Percentiles rank a stretch among this genome's conserved stretches.
phyloP scores from a whole-genome alignment of 768 basidiomycete species.

The Pleurotus salmoneostramineus region DNA sequence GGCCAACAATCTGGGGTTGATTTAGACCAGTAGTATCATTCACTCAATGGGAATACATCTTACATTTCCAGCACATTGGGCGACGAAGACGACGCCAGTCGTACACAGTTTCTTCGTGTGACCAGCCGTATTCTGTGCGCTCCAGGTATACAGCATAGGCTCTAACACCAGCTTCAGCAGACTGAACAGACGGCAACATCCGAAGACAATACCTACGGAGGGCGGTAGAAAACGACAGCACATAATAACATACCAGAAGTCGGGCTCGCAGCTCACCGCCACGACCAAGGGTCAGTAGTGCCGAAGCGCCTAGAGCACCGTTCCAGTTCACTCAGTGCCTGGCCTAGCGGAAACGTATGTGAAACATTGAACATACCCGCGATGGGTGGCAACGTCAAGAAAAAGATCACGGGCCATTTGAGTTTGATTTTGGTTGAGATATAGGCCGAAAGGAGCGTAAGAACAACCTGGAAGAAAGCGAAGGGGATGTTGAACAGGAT shows the following conservation, averaged over 20 bases:
- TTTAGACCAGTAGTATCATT: not conserved
- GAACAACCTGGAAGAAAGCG: slow-evolving; percentile 33
- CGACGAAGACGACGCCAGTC: slow-evolving; percentile 41
- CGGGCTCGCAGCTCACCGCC: slow-evolving; percentile 21
- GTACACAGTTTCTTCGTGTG: slow-evolving; percentile 39
- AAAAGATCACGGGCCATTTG: slow-evolving; percentile 35
- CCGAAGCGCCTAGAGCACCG: slow-evolving; percentile 14
- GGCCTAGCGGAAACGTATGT: not conserved
- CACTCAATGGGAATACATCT: not conserved
- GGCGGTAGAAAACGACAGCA: slow-evolving; percentile 32
- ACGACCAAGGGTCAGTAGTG: slow-evolving; percentile 29
- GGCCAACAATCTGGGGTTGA: slow-evolving; percentile 26
- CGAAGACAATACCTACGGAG: slow-evolving; percentile 19
- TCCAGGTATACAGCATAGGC: slow-evolving; percentile 38
- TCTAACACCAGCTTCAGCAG: slow-evolving; percentile 15
- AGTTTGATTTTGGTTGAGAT: slow-evolving; percentile 32
- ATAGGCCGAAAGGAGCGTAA: slow-evolving; percentile 30
- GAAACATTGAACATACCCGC: slow-evolving; percentile 17
- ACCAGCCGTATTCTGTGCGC: slow-evolving; percentile 35
- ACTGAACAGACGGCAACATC: not conserved
- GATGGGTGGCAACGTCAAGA: slow-evolving; percentile 32
- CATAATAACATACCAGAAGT: slow-evolving; percentile 34
- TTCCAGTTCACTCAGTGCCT: too few species aligned
- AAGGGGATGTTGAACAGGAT: slow-evolving; percentile 51
- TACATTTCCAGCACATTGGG: slow-evolving; percentile 41